These are phyloP conservation scores for Penicillium desertorum DNA, from an alignment of 495 filamentous ascomycete genomes.

Conservation along the genomic window DNA sequence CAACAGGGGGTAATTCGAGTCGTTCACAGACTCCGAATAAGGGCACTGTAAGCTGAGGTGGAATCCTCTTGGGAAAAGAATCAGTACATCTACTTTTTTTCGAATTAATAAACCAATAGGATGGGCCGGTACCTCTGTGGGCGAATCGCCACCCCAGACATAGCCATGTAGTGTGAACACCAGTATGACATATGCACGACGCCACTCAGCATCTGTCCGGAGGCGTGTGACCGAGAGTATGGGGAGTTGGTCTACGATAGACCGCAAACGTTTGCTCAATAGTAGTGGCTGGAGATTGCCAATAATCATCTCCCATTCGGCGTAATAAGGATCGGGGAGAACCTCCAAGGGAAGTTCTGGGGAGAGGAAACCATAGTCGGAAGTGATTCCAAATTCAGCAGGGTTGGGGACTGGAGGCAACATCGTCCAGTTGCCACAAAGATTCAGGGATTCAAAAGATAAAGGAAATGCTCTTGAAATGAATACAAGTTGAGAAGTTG, in stretches of 20 bases:
- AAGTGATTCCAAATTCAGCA: conserved; percentile 84
- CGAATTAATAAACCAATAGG: not conserved
- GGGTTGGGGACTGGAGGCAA: conserved; percentile 76
- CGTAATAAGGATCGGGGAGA: conserved; percentile 86
- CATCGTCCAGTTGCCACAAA: conserved; percentile 52
- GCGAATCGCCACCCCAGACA: conserved; percentile 88
- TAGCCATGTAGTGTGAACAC: conserved; percentile 89
- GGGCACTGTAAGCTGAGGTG: conserved; percentile 79
- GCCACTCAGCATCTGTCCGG: conserved; percentile 82
- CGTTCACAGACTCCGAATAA: conserved; percentile 73
- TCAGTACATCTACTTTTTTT: conserved; percentile 15
- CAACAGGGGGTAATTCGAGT: conserved; percentile 88
- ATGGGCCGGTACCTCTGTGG: conserved; percentile 61
- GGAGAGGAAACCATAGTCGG: conserved; percentile 84
- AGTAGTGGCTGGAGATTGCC: conserved; percentile 85
- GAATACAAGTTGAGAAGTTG: too few relatives aligned
- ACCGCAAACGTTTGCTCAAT: conserved; percentile 74
- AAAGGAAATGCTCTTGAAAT: not conserved
- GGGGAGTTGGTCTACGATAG: conserved; percentile 73
- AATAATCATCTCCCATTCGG: conserved; percentile 83
- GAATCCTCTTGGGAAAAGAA: conserved; percentile 63
- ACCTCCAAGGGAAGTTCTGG: conserved; percentile 72
- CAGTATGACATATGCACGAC: conserved; percentile 82
- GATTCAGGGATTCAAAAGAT: conserved; percentile 12
- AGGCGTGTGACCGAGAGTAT: conserved; percentile 78